These are phyloP conservation scores for Juncus inflexus DNA, from an alignment of 176 grass and related monocot genomes.

Conservation along the genomic window DNA sequence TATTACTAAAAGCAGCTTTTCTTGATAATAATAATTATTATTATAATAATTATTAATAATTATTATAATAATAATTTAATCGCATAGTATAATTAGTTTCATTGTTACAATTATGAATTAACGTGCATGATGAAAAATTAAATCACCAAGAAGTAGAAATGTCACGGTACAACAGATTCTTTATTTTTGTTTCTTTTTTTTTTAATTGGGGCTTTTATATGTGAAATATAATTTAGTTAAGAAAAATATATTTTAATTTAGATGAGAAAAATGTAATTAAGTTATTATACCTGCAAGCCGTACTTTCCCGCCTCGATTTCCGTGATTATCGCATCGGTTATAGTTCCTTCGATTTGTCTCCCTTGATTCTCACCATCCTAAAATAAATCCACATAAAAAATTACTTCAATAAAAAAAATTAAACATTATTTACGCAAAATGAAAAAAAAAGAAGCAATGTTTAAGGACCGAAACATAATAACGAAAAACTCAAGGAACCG, in stretches of 20 bases:
- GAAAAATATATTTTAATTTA: too few species aligned
- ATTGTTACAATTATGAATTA: conserved; percentile 3
- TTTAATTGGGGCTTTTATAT: too few species aligned
- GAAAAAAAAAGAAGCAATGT: neutral
- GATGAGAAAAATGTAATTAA: too few species aligned
- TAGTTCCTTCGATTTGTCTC: conserved; percentile 33
- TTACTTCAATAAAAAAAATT: conserved; percentile 3
- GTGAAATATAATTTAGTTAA: too few species aligned
- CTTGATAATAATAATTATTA: too few species aligned
- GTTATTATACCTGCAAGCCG: conserved; percentile 69
- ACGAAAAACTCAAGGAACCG: neutral
- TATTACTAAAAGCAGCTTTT: too few species aligned
- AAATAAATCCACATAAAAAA: conserved; percentile 10
- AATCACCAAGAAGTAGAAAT: too few species aligned
- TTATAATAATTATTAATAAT: too few species aligned
- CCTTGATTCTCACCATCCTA: conserved; percentile 52
- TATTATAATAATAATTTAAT: too few species aligned
- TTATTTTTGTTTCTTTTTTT: too few species aligned
- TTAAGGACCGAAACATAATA: neutral
- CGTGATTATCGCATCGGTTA: conserved; percentile 66
- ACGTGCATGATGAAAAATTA: neutral
- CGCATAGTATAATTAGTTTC: too few species aligned
- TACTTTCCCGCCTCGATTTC: conserved; percentile 86
- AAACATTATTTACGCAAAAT: neutral
- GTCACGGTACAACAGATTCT: too few species aligned